phyloP scores from a whole-genome alignment of 768 basidiomycete species.

The Daedaleopsis nitida region DNA sequence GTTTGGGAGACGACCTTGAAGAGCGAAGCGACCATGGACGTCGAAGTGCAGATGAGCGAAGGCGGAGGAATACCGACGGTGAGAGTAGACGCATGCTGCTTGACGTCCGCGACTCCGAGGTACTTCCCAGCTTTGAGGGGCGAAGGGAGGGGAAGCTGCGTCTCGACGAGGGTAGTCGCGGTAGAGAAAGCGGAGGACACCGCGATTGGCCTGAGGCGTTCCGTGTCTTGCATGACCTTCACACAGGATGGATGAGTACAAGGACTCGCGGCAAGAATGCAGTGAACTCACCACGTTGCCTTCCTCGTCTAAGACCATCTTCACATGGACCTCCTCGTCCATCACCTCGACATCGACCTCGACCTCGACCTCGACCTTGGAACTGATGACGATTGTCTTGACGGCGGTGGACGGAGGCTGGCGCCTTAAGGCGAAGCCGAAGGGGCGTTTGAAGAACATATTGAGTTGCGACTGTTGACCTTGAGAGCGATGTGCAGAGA shows the following conservation, averaged over 20 bases:
- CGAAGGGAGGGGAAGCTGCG: neutral
- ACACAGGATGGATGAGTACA: no score
- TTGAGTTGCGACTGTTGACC: no score
- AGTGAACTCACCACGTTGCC: slow-evolving; percentile 5
- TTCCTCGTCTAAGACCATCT: slow-evolving; percentile 7
- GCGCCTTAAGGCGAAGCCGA: no score
- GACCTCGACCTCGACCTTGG: no score
- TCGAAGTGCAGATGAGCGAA: neutral
- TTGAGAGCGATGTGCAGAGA: no score
- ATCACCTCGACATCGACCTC: no score
- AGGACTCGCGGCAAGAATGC: neutral
- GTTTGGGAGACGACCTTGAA: slow-evolving; percentile 2
- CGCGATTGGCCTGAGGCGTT: neutral
- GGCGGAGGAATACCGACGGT: neutral
- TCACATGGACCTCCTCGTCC: slow-evolving; percentile 12
- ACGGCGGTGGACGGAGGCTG: no score
- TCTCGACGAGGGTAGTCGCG: neutral
- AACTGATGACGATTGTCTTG: no score
- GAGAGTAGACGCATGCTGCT: neutral
- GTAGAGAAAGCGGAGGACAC: neutral
- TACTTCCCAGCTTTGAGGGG: neutral
- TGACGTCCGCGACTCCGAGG: neutral
- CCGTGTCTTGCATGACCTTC: slow-evolving; percentile 3
- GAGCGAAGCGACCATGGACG: neutral
- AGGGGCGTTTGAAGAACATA: no score